These are phyloP conservation scores for Colletotrichum falcatum DNA, from an alignment of 2,329 filamentous ascomycete species.

Conservation along the genomic window DNA sequence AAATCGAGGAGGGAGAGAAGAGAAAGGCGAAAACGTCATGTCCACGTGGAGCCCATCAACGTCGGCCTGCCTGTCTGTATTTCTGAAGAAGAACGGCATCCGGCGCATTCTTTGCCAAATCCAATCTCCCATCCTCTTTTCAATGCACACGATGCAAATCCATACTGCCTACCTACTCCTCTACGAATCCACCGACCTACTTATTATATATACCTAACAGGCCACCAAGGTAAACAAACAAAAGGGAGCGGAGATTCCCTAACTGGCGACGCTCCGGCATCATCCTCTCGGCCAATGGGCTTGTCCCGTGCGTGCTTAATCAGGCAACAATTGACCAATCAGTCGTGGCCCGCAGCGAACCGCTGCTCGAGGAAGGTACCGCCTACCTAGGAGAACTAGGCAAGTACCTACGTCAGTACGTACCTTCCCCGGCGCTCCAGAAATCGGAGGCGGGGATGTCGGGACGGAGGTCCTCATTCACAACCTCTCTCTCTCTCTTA, in stretches of 20 bases:
- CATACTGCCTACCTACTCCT: too few relatives aligned
- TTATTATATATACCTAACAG: too few relatives aligned
- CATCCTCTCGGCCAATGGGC: slow-evolving; percentile 16
- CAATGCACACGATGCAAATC: not conserved
- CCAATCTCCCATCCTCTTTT: not conserved
- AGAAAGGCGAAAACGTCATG: not conserved
- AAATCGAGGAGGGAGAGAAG: not conserved
- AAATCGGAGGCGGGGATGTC: slow-evolving; percentile 14
- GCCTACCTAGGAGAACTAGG: too few relatives aligned
- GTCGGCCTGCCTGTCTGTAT: too few relatives aligned
- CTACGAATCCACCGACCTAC: too few relatives aligned
- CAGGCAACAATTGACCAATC: slow-evolving; percentile 38
- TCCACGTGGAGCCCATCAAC: not conserved
- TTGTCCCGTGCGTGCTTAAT: slow-evolving; percentile 23
- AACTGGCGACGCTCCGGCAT: slow-evolving; percentile 16
- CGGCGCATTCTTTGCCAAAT: not conserved
- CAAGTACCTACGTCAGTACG: not conserved
- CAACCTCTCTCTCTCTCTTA: not conserved
- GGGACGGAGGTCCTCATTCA: not conserved
- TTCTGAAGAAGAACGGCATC: slow-evolving; percentile 1
- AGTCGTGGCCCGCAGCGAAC: slow-evolving; percentile 19
- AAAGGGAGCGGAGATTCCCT: slow-evolving; percentile 39
- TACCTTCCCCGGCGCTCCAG: not conserved
- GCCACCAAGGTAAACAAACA: too few relatives aligned
- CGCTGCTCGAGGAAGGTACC: not conserved